Evolutionary conservation across 2,329 filamentous ascomycete species (phyloP).

Genomic region (Verticillium tricorpus): DNA sequence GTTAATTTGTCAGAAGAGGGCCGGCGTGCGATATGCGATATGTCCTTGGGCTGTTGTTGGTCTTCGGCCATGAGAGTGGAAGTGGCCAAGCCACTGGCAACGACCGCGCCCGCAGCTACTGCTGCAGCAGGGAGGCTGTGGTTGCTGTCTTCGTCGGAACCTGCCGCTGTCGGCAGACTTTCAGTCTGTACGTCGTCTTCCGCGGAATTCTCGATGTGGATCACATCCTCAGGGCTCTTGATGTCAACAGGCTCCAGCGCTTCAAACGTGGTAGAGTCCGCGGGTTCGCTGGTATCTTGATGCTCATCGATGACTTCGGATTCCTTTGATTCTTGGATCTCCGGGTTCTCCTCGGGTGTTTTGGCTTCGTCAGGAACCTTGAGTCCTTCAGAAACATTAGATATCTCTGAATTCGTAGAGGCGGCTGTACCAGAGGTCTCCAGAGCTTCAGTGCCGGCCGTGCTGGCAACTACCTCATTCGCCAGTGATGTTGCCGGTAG

Average conservation of each 20-base stretch:
- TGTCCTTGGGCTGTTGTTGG: not conserved
- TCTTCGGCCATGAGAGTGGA: conserved; percentile 2
- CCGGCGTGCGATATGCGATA: conserved; percentile 1
- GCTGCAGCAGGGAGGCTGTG: not conserved
- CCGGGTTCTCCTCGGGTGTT: not conserved
- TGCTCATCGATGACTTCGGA: not conserved
- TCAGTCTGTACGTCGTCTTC: not conserved
- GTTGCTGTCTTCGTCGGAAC: not conserved
- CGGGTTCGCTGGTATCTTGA: not conserved
- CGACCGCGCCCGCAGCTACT: conserved; percentile 1
- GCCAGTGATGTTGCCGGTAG: not conserved
- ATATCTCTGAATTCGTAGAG: not conserved
- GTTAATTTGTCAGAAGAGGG: conserved; percentile 11
- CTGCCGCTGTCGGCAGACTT: not conserved
- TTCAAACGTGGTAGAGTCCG: too few relatives aligned
- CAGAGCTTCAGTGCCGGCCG: not conserved
- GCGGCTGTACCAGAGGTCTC: not conserved
- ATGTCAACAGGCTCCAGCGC: not conserved
- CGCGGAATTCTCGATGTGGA: not conserved
- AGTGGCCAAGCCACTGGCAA: not conserved
- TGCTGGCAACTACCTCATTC: not conserved
- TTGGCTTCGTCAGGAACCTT: not conserved
- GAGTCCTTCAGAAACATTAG: not conserved
- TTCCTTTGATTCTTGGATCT: not conserved
- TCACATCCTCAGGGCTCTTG: not conserved